Base-by-base conservation (phyloP, 140 eudicot species). In the Flaveria floridana region DNA sequence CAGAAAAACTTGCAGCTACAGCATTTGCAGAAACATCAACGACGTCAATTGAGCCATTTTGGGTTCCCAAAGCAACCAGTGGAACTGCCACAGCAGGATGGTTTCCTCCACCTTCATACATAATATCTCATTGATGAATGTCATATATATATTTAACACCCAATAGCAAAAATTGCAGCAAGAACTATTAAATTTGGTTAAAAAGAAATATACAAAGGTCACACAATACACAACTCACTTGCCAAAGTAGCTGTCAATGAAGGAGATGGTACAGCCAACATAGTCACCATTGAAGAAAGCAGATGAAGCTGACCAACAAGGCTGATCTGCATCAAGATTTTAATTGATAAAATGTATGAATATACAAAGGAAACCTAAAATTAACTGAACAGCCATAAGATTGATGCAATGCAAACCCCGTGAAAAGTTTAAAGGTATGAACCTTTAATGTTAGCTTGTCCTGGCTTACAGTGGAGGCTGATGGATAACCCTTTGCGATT, bases 221-320 rank as follows among this genome's bases (percentile, higher is more conserved):
- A 69, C 53, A 55, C 30, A 51, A 72, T 44, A 61, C 34, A 76
- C 62, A 67, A 87, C 99, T 87, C 76, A 94, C 99, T 85, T 57
- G 97, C 96, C 78, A 87, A 85, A 74, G 95, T 94, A 82, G 99
- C 97, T 39, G 90, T 94, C 72, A 94, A 52, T 74, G 99, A 90
- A 76, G 99, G 99, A 77, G 97, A 86, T 52, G 99, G 99, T 68
- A 94, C 99, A 28, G 99, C 96, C 73, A 94, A 85, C 91, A 89
- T 85, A 39, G 96, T 88, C 68, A 90, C 85, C 2, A 89, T 74
- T 53, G 96, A 90, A 75, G 99, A 94, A 66, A 94, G 97, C 76
- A 94, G 89, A 69, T 94, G 97, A 71, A 94, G 94, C 85, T 94
- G 97, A 56, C 99, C 97, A 71, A 87, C 92, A 71, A 94, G 81